Base-by-base conservation (phyloP, 164 flowering plant genomes). In the Magnolia sinica region DNA sequence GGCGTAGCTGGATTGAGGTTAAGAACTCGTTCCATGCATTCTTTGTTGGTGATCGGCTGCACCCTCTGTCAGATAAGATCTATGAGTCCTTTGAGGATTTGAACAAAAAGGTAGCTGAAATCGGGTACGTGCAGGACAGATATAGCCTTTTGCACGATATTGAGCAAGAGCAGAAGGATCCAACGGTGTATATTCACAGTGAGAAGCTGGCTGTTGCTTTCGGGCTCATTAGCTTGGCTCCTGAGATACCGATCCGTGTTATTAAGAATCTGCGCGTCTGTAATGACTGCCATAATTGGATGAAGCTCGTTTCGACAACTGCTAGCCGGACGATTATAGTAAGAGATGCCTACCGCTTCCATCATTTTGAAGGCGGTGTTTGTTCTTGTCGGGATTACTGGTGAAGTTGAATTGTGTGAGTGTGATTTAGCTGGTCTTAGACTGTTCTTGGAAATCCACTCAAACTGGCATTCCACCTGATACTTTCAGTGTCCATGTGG, bases 201-300 rank as follows among this genome's bases (percentile, higher is more conserved):
- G 85, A 83, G 55, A 83, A 81, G 75, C 73, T 83, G 69, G 85
- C 85, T 66, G 74, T 83, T 59, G 51, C 80, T 51, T 83, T 83
- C 68, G 85, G 81, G 51, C 83, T 83, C 31, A 74, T 81, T 24
- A 79, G 80, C 68, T 75, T 81, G 71, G 70, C 83, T 61, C 70
- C 83, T 19, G 67, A 23, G 70, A 31, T 79, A 18, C 83, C 83
- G 13, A 23, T 81, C 24, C 75, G 82, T 50, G 78, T 83, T 13
- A 78, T 83, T n/a, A 83, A 83, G 77, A 83, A 83, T 51, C 78
- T 83, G 58, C 83, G 85, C 9, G 74, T 81, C n/a, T 83, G 85
- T 64, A 83, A 78, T 63, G 85, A 83, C 24, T 83, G 85, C 68
- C 85, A 83, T 74, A 83, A 78, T 66, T 83, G 83, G 83, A 81